These are phyloP conservation scores for Echeveria elegans DNA, from an alignment of 164 flowering plant genomes.

Conservation along the genomic window DNA sequence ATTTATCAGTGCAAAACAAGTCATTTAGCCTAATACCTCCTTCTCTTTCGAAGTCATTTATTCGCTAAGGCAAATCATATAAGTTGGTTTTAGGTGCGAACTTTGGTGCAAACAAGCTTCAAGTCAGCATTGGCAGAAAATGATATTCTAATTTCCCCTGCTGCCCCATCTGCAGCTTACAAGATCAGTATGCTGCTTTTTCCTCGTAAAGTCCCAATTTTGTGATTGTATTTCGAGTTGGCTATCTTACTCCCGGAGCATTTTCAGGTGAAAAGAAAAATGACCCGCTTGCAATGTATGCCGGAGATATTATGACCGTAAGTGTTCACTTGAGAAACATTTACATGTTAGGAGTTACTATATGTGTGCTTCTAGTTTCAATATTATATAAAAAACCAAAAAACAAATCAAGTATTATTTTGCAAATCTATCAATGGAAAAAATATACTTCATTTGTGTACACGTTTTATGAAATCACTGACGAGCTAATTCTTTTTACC, in stretches of 20 bases:
- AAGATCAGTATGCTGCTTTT: conserved; percentile 50
- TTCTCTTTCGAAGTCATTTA: no score
- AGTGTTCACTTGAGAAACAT: conserved; percentile 19
- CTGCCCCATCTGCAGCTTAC: conserved; percentile 94
- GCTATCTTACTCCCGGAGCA: background rate
- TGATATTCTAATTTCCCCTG: conserved; percentile 91
- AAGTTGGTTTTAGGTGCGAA: conserved; percentile 79
- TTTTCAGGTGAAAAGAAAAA: conserved; percentile 80
- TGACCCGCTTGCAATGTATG: conserved; percentile 96
- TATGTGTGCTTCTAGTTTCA: background rate
- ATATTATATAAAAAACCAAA: background rate
- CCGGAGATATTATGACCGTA: conserved; percentile 98
- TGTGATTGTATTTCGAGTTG: background rate
- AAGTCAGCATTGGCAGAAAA: conserved; percentile 62
- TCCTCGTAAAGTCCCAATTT: background rate
- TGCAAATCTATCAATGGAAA: no score
- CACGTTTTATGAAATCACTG: no score
- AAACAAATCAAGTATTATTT: no score
- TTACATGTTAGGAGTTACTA: no score
- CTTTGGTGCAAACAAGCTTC: conserved; percentile 59
- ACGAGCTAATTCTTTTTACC: no score
- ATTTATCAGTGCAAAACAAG: background rate
- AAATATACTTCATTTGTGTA: no score
- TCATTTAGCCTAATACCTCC: background rate
- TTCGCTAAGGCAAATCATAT: background rate